Evolutionary conservation across 257 asterid genomes (phyloP), one percentile per base, ranked within the genome.

Genomic region (Prunella vulgaris): DNA sequence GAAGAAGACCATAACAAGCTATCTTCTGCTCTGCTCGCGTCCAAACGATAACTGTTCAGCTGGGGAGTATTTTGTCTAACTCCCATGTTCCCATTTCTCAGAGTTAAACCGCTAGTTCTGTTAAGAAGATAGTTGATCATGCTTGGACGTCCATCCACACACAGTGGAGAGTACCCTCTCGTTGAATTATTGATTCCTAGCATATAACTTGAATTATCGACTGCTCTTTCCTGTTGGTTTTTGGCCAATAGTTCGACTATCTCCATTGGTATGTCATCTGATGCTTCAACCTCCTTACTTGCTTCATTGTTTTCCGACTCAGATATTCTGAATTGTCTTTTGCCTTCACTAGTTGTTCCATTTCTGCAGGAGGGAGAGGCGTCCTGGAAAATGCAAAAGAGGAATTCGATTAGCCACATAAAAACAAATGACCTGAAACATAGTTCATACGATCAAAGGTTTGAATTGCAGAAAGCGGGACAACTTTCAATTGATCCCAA

Each of bases 181-280:
- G 42, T 5, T 33, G 75, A 44, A 67, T 44, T 73, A 38, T 64
- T 60, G 35, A 77, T 69, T 49, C 77, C 76, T 37, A 30, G 62
- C 24, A 70, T 14, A 56, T 60, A 71, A 58, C 81, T 83, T 17
- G 78, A 72, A 54, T 76, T 76, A 37, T 77, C 90, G 57, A 79
- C 83, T 21, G 80, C 84, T 72, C 90, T 74, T 73, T 93, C 97
- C 8, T 72, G 87, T 69, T 83, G 92, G 48, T 87, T 82, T 80
- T 64, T 75, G 52, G 96, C 97, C 84, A 91, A 70, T 5, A 89
- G 76, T 58, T 89, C 96, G 9, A 89, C 97, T 57, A 94, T 85
- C 52, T 89, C 99, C 96, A 91, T 90, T 0, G 96, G 96, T 30
- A 88, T 84, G 37, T 87, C 96, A 74, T 92, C 95, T 14, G 88